These are phyloP conservation scores for Dichomitus squalens DNA, from an alignment of 1,284 basidiomycete genomes.

Conservation along the genomic window DNA sequence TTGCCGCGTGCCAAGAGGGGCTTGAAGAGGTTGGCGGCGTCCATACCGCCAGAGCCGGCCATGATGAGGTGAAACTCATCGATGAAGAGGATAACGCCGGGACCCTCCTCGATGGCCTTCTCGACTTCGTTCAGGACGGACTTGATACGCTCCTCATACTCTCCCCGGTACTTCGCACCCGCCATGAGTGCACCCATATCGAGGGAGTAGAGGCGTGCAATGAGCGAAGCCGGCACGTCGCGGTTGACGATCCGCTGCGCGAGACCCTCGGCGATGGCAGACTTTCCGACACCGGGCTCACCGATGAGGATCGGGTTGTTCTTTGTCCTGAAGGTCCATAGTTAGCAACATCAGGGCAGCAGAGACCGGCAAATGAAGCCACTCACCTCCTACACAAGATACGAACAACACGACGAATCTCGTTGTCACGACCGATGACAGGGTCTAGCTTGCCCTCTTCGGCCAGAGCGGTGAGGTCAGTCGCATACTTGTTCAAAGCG, in stretches of 20 bases:
- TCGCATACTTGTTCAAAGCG: conserved; percentile 80
- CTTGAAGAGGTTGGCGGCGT: conserved; percentile 89
- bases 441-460: conserved; percentile 93
- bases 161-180: conserved; percentile 94
- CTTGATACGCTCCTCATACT: conserved; percentile 98
- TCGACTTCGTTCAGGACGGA: conserved; percentile 92
- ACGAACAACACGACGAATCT: conserved; percentile 81
- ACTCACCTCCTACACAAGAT: conserved; percentile 74
- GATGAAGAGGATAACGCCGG: conserved; percentile 90
- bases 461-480: conserved; percentile 87
- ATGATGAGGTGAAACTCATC: conserved; percentile 95
- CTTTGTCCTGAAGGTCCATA: conserved; percentile 65
- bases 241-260: conserved; percentile 96
- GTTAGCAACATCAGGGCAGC: conserved; percentile 17
- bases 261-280: conserved; percentile 93
- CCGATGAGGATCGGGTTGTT: conserved; percentile 94
- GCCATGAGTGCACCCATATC: conserved; percentile 98
- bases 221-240: conserved; percentile 89
- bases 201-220: conserved; percentile 83
- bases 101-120: conserved; percentile 84
- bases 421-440: conserved; percentile 88
- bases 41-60: conserved; percentile 85
- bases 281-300: conserved; percentile 94
- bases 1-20: conserved; percentile 92
- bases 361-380: not conserved